phyloP scores from a whole-genome alignment of 2,329 filamentous ascomycete species.

The Cadophora sp. region DNA sequence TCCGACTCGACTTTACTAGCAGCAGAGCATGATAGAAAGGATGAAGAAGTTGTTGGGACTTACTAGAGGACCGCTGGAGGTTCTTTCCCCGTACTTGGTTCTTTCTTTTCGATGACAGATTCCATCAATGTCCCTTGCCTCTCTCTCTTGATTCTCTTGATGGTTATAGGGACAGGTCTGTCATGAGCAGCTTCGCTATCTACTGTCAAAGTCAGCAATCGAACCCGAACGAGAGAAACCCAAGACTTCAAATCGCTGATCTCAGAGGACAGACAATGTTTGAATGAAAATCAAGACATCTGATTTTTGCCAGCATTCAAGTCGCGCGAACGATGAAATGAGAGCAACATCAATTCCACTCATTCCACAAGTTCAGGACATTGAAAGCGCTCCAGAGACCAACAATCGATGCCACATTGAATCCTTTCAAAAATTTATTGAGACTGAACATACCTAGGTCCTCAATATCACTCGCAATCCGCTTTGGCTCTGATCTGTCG shows the following conservation, averaged over 20 bases:
- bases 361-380: neutral
- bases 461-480: constrained; percentile 15
- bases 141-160: constrained; percentile 25
- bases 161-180: constrained; percentile 12
- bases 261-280: no score
- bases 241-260: neutral
- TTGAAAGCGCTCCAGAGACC: neutral
- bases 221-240: no score
- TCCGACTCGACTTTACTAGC: no score
- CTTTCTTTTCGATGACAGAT: constrained; percentile 9
- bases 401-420: neutral
- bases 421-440: neutral
- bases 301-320: no score
- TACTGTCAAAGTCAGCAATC: neutral
- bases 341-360: neutral
- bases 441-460: constrained; percentile 11
- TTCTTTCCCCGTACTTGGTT: constrained; percentile 13
- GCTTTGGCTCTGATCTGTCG: constrained; percentile 17
- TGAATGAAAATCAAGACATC: no score
- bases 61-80: constrained; percentile 18
- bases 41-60: neutral
- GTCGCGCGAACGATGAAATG: no score
- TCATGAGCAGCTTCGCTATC: constrained; percentile 9
- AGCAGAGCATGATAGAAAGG: neutral
- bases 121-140: constrained; percentile 14